These are phyloP conservation scores for Croton setiger DNA, from an alignment of 441 rosid genomes.

Conservation along the genomic window DNA sequence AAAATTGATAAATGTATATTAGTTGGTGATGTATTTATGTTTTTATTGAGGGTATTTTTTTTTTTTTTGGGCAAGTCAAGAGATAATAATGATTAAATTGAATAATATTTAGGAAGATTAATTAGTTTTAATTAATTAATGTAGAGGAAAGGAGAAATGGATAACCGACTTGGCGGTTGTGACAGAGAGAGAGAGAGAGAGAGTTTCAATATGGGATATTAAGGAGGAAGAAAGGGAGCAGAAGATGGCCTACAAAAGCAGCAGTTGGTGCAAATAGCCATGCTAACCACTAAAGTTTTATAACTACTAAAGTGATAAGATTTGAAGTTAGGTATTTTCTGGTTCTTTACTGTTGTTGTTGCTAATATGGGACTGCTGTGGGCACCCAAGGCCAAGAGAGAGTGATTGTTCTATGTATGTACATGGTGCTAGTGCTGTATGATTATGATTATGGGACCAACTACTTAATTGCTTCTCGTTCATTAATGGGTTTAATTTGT, in stretches of 20 bases:
- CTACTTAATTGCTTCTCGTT: not conserved
- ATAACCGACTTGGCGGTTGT: too few relatives aligned
- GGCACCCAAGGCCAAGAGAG: constrained; percentile 3
- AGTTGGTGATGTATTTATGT: not conserved
- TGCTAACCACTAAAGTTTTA: constrained; percentile 46
- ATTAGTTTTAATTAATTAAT: too few relatives aligned
- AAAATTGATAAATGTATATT: constrained; percentile 39
- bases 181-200: not conserved
- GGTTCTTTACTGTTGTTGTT: constrained; percentile 24
- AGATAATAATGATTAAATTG: too few relatives aligned
- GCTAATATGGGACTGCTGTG: constrained; percentile 3
- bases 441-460: constrained; percentile 27
- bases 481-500: not conserved
- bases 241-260: constrained; percentile 43
- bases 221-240: constrained; percentile 20
- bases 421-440: constrained; percentile 12
- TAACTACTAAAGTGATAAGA: constrained; percentile 48
- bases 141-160: too few relatives aligned
- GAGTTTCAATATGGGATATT: not conserved
- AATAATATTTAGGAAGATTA: too few relatives aligned
- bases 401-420: constrained; percentile 19
- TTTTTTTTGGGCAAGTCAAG: too few relatives aligned
- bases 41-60: not conserved
- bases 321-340: constrained; percentile 41
- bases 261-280: constrained; percentile 53